Base-by-base conservation (phyloP, 352 stramenopile genomes). In the Phytophthora meadii region DNA sequence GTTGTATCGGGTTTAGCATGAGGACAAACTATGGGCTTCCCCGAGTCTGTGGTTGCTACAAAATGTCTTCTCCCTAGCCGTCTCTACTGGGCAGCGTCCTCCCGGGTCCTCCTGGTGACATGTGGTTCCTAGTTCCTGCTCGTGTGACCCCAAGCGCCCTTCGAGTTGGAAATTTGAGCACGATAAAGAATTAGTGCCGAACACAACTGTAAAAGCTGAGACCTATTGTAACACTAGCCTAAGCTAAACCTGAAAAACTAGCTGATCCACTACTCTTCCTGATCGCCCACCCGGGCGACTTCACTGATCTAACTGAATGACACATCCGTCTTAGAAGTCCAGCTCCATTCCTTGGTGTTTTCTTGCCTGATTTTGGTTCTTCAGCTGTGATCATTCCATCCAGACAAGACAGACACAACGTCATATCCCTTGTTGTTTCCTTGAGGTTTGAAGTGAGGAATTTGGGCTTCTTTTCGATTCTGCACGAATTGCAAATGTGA, bases 381-480 rank as follows among this genome's bases (percentile, higher is more conserved):
- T 57, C 56, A 9, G 46, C 36, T 24, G 36, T 64, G 34, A 64
- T 57, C 25, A 49, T 39, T 17, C 39, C 46, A 17, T 39, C 50
- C 17, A 64, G 17, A 37, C 56, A 64, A 34, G 56, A 25, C 6
- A 63, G 56, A 42, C 56, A 64, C 14, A 64, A 36, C 0, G 56
- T 64, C 11, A 44, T 27, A 11, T 57, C 46, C 8, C 25, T 64
- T 15, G 36, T 64, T 7, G 45, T 57, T 25, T 56, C 56, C 8
- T 64, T 48, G 4, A 64, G 10, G 5, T 41, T 50, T 12, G 56
- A 64, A 14, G 49, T 57, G 25, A 64, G 30, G 15, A 64, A 64
- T 17, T 64, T 57, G 1, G 56, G 45, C 12, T 64, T 64, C 24
- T 57, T 64, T 0, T 44, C 56, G 56, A 64, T 57, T 36, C 50